Base-by-base conservation (phyloP, 202 grass and related monocot genomes). In the Cymbopogon flexuosus region DNA sequence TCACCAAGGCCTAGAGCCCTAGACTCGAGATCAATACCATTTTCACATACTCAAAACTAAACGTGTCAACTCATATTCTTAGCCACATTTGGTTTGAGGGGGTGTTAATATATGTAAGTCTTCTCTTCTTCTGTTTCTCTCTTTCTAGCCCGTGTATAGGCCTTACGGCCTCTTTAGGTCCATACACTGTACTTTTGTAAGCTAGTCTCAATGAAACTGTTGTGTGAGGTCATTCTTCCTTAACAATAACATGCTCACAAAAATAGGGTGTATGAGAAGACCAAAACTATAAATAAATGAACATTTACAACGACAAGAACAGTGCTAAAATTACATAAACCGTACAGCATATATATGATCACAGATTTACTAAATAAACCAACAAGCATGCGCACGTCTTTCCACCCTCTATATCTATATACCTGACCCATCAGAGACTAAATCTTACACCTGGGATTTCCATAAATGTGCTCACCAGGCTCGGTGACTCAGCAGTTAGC, bases 401-500 rank as follows among this genome's bases (percentile, higher is more conserved):
- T 67, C 1, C 10, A 30, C 29, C 61, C 65, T 71, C 51, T 30
- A 29, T 61, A 57, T 21, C n/a, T 62, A 15, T 84, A 27, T 56
- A 85, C 41, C 66, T 76, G 19, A 41, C 36, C 36, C 70, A 62
- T 73, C 51, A 54, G 45, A 68, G 45, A 68, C 23, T 68, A 59
- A 30, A 77, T 72, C 60, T 39, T 70, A 60, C 29, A 68, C 84
- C 84, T 86, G 83, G 80, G 19, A 81, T 88, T 83, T 46, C 62
- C 33, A 78, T 83, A 87, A 74, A 84, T 11, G 7, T 77, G 84
- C 79, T 80, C 81, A 70, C 62, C 84, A 84, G 86, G 89, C 27
- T 82, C 16, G n/a, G 78, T 10, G 61, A 84, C 46, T 92, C 60
- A 67, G 76, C 43, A 62, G 78, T 83, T 86, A 85, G 83, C 47